A percentile compares a stretch with the other conserved stretches of the same genome.
Conservation (phyloP, 768 basidiomycete species). For the Kwoniella dejecticola region DNA sequence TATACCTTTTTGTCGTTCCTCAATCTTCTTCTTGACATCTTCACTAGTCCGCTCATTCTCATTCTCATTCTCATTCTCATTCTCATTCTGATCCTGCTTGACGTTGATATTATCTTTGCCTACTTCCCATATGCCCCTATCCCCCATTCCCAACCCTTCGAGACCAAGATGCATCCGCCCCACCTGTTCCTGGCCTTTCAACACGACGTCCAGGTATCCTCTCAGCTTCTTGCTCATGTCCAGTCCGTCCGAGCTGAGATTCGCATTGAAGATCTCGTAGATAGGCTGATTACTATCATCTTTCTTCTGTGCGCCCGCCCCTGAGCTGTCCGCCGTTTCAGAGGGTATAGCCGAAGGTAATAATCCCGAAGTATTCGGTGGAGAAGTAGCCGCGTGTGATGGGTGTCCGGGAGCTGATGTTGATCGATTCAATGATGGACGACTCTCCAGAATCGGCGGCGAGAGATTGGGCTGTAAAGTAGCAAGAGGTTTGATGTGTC, state of each 20-base stretch:
- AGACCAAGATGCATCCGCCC: constrained; percentile 43
- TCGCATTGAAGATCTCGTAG: constrained; percentile 46
- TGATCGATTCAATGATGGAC: constrained; percentile 10
- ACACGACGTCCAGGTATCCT: constrained; percentile 41
- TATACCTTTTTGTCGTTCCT: no score
- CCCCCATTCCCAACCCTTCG: constrained; percentile 23
- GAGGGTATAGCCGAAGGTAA: constrained; percentile 19
- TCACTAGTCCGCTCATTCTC: constrained; percentile 38
- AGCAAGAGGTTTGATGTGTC: constrained; percentile 28
- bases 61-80: constrained; percentile 13
- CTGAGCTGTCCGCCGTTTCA: neutral
- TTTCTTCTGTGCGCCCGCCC: neutral
- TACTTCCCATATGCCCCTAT: constrained; percentile 17
- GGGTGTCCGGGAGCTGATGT: constrained; percentile 21
- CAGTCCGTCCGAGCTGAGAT: constrained; percentile 26
- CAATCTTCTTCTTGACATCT: no score
- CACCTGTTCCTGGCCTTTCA: constrained; percentile 47
- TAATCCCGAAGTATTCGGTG: neutral
- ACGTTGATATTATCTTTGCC: constrained; percentile 9
- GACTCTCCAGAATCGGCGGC: constrained; percentile 1
- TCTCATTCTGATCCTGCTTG: constrained; percentile 2
- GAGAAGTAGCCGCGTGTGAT: neutral
- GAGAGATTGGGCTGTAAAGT: neutral
- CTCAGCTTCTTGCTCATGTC: constrained; percentile 38
- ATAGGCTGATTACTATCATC: constrained; percentile 29